Percentiles rank a stretch among this genome's conserved stretches.
These are phyloP conservation scores for Sporothrix globosa DNA, from an alignment of 2,329 filamentous ascomycete genomes.

Conservation along the genomic window DNA sequence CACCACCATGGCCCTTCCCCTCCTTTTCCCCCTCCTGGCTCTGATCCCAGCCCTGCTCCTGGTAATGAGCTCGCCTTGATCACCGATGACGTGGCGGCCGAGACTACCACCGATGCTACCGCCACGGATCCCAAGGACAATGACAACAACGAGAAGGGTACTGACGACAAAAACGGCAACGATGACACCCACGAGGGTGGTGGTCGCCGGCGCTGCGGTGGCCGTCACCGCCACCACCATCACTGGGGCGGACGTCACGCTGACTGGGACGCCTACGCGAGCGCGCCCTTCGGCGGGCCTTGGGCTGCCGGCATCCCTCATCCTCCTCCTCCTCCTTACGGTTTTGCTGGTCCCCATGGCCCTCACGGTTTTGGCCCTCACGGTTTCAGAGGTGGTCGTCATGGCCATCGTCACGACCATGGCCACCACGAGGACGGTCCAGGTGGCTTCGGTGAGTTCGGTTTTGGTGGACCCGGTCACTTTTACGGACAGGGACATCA, in stretches of 20 bases:
- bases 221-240: conserved; percentile 6
- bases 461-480: not conserved
- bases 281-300: conserved; percentile 21
- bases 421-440: conserved; percentile 6
- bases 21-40: conserved; percentile 11
- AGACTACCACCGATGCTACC: not conserved
- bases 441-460: conserved; percentile 22
- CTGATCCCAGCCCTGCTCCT: not conserved
- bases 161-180: conserved; percentile 14
- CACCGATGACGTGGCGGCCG: not conserved
- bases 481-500: conserved; percentile 5
- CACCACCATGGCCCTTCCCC: conserved; percentile 33
- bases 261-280: conserved; percentile 15
- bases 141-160: conserved; percentile 16
- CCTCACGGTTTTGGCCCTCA: not conserved
- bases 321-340: conserved; percentile 10
- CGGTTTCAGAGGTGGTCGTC: conserved; percentile 18
- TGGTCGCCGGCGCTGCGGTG: conserved; percentile 1
- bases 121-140: conserved; percentile 2
- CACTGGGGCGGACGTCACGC: conserved; percentile 25
- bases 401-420: conserved; percentile 8
- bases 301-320: conserved; percentile 10
- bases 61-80: conserved; percentile 1
- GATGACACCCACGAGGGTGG: not conserved
- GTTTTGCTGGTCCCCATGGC: not conserved